Evolutionary conservation across 306 rosid genomes (phyloP).

Genomic region (Trifolium repens): DNA sequence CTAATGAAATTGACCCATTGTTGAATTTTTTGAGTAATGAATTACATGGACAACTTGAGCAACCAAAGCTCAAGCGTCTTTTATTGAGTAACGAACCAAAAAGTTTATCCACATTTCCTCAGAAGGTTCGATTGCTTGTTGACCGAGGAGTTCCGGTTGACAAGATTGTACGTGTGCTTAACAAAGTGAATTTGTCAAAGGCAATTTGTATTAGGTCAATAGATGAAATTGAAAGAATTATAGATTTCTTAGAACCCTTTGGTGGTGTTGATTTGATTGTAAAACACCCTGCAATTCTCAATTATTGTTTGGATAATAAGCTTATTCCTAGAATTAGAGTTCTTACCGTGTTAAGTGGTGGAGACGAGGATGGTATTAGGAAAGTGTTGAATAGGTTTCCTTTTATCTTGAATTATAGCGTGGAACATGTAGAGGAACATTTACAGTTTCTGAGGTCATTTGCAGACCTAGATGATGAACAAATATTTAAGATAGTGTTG

Average conservation of each 20-base stretch:
- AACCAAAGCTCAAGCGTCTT: slow-evolving; percentile 54
- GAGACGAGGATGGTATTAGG: slow-evolving; percentile 54
- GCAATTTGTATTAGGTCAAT: slow-evolving; percentile 63
- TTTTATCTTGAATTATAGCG: slow-evolving; percentile 60
- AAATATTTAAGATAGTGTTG: slow-evolving; percentile 66
- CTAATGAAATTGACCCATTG: slow-evolving; percentile 55
- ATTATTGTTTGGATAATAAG: slow-evolving; percentile 65
- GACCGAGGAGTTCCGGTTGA: slow-evolving; percentile 57
- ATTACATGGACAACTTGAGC: slow-evolving; percentile 56
- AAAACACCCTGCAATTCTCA: slow-evolving; percentile 59
- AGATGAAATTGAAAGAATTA: slow-evolving; percentile 56
- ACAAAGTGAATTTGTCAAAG: slow-evolving; percentile 60
- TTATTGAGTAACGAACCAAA: slow-evolving; percentile 46
- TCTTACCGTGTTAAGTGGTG: slow-evolving; percentile 59
- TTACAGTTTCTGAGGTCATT: slow-evolving; percentile 64
- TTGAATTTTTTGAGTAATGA: slow-evolving; percentile 53
- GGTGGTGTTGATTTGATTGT: slow-evolving; percentile 66
- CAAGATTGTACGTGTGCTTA: slow-evolving; percentile 59
- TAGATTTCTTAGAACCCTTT: slow-evolving; percentile 56
- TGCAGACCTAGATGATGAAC: slow-evolving; percentile 56
- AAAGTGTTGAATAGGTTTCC: slow-evolving; percentile 61
- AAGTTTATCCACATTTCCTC: slow-evolving; percentile 55
- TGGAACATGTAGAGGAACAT: slow-evolving; percentile 58
- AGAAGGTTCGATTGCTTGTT: slow-evolving; percentile 60
- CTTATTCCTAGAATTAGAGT: slow-evolving; percentile 59